These are phyloP conservation scores for Magnusiomyces tetraspermus DNA, from an alignment of 1,139 yeast genomes.

Conservation along the genomic window DNA sequence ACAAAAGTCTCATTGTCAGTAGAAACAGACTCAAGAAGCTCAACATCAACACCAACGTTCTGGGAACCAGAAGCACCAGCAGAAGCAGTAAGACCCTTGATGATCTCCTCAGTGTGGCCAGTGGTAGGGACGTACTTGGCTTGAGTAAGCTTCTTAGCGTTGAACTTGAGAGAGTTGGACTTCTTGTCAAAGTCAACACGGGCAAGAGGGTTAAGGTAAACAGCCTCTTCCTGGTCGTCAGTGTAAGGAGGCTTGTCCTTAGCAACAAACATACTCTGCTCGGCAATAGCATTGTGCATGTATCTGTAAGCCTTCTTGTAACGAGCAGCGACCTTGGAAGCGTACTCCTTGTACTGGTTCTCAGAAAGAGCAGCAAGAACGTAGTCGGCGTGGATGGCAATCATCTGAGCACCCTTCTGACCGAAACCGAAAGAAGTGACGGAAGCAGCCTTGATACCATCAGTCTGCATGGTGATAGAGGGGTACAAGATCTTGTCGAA, in stretches of 20 bases:
- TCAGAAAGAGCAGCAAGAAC: slow-evolving; percentile 73
- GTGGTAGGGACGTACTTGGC: slow-evolving; percentile 29
- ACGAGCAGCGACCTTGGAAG: slow-evolving; percentile 62
- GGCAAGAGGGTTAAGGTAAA: slow-evolving; percentile 92
- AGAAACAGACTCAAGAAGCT: slow-evolving; percentile 71
- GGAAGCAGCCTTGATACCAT: slow-evolving; percentile 95
- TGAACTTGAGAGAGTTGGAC: slow-evolving; percentile 43
- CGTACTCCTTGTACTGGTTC: slow-evolving; percentile 59
- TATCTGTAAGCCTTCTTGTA: slow-evolving; percentile 88
- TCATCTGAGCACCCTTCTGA: slow-evolving; percentile 97
- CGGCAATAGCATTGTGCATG: slow-evolving; percentile 90
- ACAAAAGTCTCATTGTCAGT: slow-evolving; percentile 79
- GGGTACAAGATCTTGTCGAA: slow-evolving; percentile 89
- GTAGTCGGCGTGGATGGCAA: slow-evolving; percentile 89
- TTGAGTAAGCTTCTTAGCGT: slow-evolving; percentile 32
- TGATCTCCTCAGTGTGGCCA: slow-evolving; percentile 36
- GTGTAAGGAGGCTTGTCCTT: slow-evolving; percentile 90
- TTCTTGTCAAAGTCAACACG: slow-evolving; percentile 53
- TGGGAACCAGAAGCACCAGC: slow-evolving; percentile 35
- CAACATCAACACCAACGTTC: slow-evolving; percentile 97
- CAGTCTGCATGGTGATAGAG: slow-evolving; percentile 85
- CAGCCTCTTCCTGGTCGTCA: slow-evolving; percentile 77
- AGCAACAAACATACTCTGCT: slow-evolving; percentile 84
- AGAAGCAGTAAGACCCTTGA: slow-evolving; percentile 36
- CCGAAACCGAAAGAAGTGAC: slow-evolving; percentile 98